Base-by-base conservation (phyloP, 371 early-diverging fungal genomes). In the Mortierella sp. region DNA sequence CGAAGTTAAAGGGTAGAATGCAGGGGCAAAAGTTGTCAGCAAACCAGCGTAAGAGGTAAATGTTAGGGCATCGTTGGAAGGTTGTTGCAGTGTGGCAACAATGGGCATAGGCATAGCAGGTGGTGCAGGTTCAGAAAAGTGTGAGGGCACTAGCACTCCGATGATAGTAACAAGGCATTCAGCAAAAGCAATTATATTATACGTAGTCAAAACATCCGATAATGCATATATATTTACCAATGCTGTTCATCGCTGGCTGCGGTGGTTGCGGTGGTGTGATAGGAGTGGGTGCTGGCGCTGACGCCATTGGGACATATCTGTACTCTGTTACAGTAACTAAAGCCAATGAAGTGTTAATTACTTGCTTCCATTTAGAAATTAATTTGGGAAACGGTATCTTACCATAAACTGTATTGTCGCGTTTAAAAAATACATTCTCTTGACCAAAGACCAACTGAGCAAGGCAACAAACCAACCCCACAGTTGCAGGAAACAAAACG, bases 31-130 rank as follows among this genome's bases (percentile, higher is more conserved):
- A 8, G 80, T 70, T 0, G 70, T 43, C 55, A 70, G 28, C 17
- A 75, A 28, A 3, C 81, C 81, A 29, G 81, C 75, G 35, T 61
- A 67, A 5, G 81, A 80, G 4, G 75, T 75, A 45, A 55, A 80
- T 12, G 81, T 80, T 31, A 74, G 64, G 0, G 64, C 68, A 63
- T 74, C 59, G 26, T 61, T 57, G 13, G 72, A 34, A 43, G 60
- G 55, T 19, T 59, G 56, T 51, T 60, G 57, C 66, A 62, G 66
- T 22, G 47, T 47, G 28, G 61, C 34, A 15, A 35, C 29, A 34
- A 31, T 31, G 5, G 53, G 59, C 4, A 57, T n/a, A 9, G 31
- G 57, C 57, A 29, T 29, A 32, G 53, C 53, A 31, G 57, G 6
- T 7, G 57, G 34, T 32, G 34, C 57, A 32, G n/a, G n/a, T n/a